Base-by-base conservation (phyloP, 306 rosid species). In the Carpinus fangiana region DNA sequence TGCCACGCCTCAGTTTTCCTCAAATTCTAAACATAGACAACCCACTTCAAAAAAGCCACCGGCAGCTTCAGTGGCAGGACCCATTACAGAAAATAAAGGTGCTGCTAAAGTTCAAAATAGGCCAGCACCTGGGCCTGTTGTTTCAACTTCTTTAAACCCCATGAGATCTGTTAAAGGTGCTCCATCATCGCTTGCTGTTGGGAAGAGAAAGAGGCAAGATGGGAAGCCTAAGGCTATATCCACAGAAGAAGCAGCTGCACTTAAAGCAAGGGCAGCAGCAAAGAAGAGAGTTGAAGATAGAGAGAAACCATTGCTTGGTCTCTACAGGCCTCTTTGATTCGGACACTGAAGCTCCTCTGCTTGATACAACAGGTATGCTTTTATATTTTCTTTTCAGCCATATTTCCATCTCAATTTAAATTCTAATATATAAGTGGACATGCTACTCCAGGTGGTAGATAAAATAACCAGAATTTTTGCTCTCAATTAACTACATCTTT, bases 231-330 rank as follows among this genome's bases (percentile, higher is more conserved):
- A 89, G 86, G 88, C 20, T 67, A 54, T 91, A 61, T 87, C 98
- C 12, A 75, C 87, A 28, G 93, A 95, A 90, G 99, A 95, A 84
- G 89, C 90, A 12, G 89, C 95, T 68, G 97, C 99, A 48, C 98
- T 95, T 20, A 95, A 88, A 87, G 97, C 97, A 73, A 89, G 98
- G 84, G 99, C 91, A 77, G 99, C 98, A 78, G 99, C 99, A 69
- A 93, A 93, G 90, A 95, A 89, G 85, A 90, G 99, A 84, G 98
- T 95, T 43, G 90, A 91, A 79, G 83, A 91, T 77, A 91, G 98
- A 85, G 98, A 95, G 81, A 95, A 95, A 80, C 83, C 98, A 46
- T 76, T 95, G 77, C 96, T 90, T 83, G 99, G 99, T 52, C 97
- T 95, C 61, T 93, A 91, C 87, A 82, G 65, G 84, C 87, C 91